Evolutionary conservation across 768 basidiomycete species (phyloP).

Genomic region (Bullera alba): DNA sequence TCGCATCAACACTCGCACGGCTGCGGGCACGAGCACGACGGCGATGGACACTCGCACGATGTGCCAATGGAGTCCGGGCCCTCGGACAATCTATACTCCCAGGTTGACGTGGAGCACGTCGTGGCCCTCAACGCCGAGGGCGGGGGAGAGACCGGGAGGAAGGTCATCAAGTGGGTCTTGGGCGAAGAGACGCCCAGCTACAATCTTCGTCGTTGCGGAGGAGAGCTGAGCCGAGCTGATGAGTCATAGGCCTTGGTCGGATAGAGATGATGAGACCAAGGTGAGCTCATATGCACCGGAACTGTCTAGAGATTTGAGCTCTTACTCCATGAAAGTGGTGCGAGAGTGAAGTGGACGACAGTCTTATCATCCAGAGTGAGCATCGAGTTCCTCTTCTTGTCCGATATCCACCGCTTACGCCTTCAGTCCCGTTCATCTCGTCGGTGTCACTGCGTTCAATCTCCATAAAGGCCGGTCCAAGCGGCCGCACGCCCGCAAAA

Average conservation of each 20-base stretch:
- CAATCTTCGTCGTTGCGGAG: background rate
- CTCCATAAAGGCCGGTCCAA: slow-evolving; percentile 75
- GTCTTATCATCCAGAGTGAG: slow-evolving; percentile 51
- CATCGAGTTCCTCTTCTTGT: slow-evolving; percentile 12
- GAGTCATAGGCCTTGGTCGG: slow-evolving; percentile 55
- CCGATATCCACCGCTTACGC: slow-evolving; percentile 33
- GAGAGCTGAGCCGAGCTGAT: background rate
- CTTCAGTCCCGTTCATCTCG: slow-evolving; percentile 68
- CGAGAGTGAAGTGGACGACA: slow-evolving; percentile 86
- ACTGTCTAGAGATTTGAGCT: background rate
- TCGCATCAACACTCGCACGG: slow-evolving; percentile 28
- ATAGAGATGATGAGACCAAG: slow-evolving; percentile 61
- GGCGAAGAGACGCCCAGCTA: too few species aligned
- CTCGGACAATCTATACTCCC: slow-evolving; percentile 52
- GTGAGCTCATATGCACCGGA: slow-evolving; percentile 48
- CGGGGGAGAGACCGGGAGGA: slow-evolving; percentile 49
- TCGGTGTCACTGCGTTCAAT: slow-evolving; percentile 76
- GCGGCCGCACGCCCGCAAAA: slow-evolving; percentile 66
- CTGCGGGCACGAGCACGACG: slow-evolving; percentile 48
- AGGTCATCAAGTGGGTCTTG: slow-evolving; percentile 62
- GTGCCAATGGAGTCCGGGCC: slow-evolving; percentile 46
- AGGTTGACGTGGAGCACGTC: slow-evolving; percentile 74
- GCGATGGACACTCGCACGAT: slow-evolving; percentile 47
- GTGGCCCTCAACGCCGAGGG: slow-evolving; percentile 63
- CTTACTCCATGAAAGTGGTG: slow-evolving; percentile 53